A percentile compares a stretch with the other conserved stretches of the same genome.
These are phyloP conservation scores for Nicotiana rustica DNA, from an alignment of 305 asterid species.

Conservation along the genomic window DNA sequence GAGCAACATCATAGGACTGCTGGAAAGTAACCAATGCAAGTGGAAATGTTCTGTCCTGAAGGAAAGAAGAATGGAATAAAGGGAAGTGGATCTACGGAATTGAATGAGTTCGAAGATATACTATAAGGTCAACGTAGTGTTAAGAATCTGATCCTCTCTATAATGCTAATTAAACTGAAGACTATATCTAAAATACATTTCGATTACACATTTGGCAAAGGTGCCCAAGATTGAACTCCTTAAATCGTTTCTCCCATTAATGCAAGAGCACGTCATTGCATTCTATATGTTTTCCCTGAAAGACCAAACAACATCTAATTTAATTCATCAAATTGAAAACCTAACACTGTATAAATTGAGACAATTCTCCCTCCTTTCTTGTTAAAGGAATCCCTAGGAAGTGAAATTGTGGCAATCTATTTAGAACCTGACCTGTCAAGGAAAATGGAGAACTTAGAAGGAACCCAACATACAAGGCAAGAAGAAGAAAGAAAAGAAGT, in stretches of 20 bases:
- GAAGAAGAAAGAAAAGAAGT: constrained; percentile 20
- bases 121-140: neutral
- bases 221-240: constrained; percentile 1
- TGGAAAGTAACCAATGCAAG: constrained; percentile 17
- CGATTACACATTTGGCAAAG: neutral
- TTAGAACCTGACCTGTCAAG: neutral
- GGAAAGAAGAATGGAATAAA: neutral
- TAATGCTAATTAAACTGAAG: neutral
- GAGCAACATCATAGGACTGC: neutral
- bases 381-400: neutral
- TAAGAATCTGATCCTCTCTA: neutral
- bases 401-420: neutral
- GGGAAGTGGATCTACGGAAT: neutral
- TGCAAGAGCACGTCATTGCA: neutral
- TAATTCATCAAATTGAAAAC: neutral
- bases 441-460: neutral
- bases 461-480: neutral
- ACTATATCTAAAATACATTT: neutral
- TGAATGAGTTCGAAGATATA: constrained; percentile 18
- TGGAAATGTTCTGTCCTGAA: neutral
- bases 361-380: neutral
- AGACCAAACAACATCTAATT: neutral
- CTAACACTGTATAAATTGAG: neutral
- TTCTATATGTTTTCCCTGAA: neutral
- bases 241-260: neutral